Base-by-base conservation (phyloP, 2,329 filamentous ascomycete species). In the Geosmithia flava region DNA sequence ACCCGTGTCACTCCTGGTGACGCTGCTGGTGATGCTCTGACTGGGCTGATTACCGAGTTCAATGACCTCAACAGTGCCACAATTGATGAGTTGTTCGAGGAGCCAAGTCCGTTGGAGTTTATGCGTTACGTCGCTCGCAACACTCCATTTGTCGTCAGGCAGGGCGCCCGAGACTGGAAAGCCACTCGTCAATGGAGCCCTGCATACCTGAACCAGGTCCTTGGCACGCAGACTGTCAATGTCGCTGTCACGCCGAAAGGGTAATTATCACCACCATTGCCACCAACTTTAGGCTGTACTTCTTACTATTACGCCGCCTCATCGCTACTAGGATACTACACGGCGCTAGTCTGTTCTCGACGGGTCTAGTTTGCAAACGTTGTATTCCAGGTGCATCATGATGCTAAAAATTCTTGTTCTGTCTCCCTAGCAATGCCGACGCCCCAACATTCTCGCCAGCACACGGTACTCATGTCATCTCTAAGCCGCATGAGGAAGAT, bases 221-320 rank as follows among this genome's bases (percentile, higher is more conserved):
- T 93, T 56, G 64, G 63, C 6, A 71, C 71, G 3, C 70, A 76
- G 47, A 63, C 62, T 1, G 82, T 93, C 47, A 87, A 86, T 54
- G 85, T 91, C 49, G 85, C 86, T 20, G 74, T 88, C 33, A 93
- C 87, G n/a, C 85, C 85, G 1, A 61, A 68, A 43, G 85, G 85
- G 76, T 82, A 66, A 55, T n/a, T 17, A 45, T 6, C 8, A 27
- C 23, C 23, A 27, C 8, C 8, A 8, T 8, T 27, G 23, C 4
- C 8, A 27, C 23, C 4, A 8, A 10, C 20, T 42, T 42, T 15
- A 42, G n/a, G n/a, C 19, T 10, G 41, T n/a, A 7, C 17, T 42
- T 42, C 13, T 8, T 44, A 20, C 4, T 19, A 44, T 23, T 20
- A 44, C n/a, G 17, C 17, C 16, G n/a, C 11, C 19, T 19, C 41